phyloP scores from a whole-genome alignment of 441 rosid species.

The Capsella rubella region DNA sequence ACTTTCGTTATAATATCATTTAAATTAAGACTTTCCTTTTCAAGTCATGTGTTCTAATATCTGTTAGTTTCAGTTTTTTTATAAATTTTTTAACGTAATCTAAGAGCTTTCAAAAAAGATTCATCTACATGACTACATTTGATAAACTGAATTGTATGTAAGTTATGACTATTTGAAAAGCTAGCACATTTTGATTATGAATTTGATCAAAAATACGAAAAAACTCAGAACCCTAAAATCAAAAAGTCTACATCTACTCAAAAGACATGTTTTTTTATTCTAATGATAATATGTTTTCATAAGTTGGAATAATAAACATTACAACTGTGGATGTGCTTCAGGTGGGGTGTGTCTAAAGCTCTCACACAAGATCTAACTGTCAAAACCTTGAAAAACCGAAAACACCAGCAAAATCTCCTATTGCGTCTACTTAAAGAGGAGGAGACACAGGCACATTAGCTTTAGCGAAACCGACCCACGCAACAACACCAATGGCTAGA shows the following conservation, averaged over 20 bases:
- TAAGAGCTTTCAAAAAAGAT: no score
- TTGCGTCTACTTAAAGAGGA: constrained; percentile 43
- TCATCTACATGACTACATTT: no score
- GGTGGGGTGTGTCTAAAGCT: neutral
- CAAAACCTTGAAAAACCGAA: neutral
- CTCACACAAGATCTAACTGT: neutral
- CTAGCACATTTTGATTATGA: neutral
- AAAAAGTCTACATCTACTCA: neutral
- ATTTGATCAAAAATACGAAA: neutral
- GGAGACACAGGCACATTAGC: constrained; percentile 70
- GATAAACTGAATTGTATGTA: no score
- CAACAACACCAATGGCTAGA: constrained; percentile 81
- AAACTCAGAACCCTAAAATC: neutral
- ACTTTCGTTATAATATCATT: neutral
- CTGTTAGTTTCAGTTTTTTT: no score
- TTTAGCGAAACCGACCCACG: constrained; percentile 89
- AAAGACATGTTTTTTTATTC: neutral
- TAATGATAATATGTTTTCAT: neutral
- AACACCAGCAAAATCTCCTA: constrained; percentile 7
- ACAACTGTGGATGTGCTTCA: neutral
- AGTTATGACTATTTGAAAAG: neutral
- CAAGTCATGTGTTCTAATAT: no score
- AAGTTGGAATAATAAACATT: neutral
- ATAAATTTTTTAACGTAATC: no score
- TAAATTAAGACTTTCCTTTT: no score